Percentiles rank a stretch among this genome's conserved stretches.
These are phyloP conservation scores for Beauveria pseudobassiana DNA, from an alignment of 2,329 filamentous ascomycete genomes.

Conservation along the genomic window DNA sequence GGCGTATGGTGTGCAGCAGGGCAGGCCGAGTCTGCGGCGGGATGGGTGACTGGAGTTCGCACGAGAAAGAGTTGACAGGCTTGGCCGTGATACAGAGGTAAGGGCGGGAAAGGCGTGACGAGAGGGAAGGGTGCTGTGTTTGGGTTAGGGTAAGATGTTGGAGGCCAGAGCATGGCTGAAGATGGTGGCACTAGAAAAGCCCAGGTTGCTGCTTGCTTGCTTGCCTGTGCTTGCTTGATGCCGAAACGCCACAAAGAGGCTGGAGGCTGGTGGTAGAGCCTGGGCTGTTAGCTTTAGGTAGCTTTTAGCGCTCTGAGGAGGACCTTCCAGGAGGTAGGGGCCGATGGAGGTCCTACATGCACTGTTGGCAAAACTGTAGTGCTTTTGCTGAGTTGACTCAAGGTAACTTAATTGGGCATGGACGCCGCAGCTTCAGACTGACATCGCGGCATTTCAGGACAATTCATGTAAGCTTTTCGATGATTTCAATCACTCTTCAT, in stretches of 20 bases:
- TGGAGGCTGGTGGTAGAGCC: background rate
- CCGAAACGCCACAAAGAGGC: background rate
- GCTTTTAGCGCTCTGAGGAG: background rate
- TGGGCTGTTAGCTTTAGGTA: background rate
- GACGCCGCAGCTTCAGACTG: background rate
- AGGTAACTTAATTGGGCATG: conserved; percentile 6
- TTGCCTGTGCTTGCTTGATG: background rate
- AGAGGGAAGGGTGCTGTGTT: background rate
- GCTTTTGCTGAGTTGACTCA: background rate
- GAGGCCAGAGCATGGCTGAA: background rate
- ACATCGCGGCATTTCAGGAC: background rate
- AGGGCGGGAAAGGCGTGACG: background rate
- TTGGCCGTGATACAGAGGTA: background rate
- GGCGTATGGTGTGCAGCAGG: background rate
- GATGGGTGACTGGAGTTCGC: background rate
- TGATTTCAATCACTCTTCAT: too few relatives aligned
- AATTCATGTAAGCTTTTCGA: too few relatives aligned
- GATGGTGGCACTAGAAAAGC: background rate
- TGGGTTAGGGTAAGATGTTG: conserved; percentile 7
- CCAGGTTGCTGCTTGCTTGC: too few relatives aligned
- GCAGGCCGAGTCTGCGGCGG: background rate
- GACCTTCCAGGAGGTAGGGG: background rate
- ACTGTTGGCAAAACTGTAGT: background rate
- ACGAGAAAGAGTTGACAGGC: background rate
- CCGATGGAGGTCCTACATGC: background rate